These are phyloP conservation scores for Misopates orontium DNA, from an alignment of 257 asterid genomes.

Conservation along the genomic window DNA sequence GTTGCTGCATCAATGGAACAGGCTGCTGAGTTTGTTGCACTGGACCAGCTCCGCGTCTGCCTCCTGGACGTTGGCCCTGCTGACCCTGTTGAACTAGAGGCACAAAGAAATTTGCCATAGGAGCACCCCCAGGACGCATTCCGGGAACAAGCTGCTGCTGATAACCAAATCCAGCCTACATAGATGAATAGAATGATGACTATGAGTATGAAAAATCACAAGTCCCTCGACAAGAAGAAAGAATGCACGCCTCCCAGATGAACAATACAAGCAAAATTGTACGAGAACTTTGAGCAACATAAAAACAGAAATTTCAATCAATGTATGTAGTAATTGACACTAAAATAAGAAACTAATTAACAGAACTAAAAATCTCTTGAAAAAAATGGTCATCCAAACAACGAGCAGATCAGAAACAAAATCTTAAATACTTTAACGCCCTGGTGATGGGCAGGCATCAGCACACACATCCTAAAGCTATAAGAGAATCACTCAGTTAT, in stretches of 20 bases:
- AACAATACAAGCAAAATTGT: too few relatives aligned
- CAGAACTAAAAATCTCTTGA: too few relatives aligned
- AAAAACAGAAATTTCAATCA: background rate
- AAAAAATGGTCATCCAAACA: background rate
- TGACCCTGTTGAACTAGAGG: slow-evolving; percentile 57
- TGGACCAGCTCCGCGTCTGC: slow-evolving; percentile 53
- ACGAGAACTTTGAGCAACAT: too few relatives aligned
- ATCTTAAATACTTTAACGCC: too few relatives aligned
- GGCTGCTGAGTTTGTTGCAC: slow-evolving; percentile 56
- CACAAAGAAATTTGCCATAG: slow-evolving; percentile 54
- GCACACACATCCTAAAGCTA: too few relatives aligned
- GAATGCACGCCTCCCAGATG: too few relatives aligned
- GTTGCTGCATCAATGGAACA: slow-evolving; percentile 56
- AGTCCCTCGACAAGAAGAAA: too few relatives aligned
- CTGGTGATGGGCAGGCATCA: too few relatives aligned
- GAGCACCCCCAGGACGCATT: slow-evolving; percentile 62
- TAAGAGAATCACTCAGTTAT: background rate
- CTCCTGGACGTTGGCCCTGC: slow-evolving; percentile 60
- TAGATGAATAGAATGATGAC: background rate
- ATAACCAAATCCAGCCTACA: slow-evolving; percentile 64
- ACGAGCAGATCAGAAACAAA: background rate
- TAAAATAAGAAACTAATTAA: background rate
- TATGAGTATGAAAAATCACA: background rate
- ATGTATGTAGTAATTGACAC: background rate
- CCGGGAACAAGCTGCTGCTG: slow-evolving; percentile 71